Evolutionary conservation across 164 flowering plant genomes (phyloP), one percentile per base, ranked within the genome.

Genomic region (Tetrastigma voinierianum): DNA sequence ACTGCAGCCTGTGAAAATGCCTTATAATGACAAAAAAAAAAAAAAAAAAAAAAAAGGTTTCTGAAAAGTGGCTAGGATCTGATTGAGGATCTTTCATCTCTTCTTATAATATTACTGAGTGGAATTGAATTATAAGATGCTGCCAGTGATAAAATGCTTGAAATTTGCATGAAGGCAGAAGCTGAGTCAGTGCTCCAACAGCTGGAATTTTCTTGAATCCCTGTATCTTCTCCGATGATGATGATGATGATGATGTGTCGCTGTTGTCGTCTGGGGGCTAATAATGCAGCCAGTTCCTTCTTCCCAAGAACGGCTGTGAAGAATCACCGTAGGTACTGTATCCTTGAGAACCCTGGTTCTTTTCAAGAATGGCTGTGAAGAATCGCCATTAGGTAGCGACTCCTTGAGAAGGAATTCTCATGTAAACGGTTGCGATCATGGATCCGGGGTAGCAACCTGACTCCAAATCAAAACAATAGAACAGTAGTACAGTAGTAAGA

Each of bases 1-100:
- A 82, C 70, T 21, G 94, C 89, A 7, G 89, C 88, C 72, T 86
- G 87, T 52, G 87, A 70, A 69, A 94, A 85, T 56, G 85, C 80
- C 48, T 55, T 46, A 68, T 97, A 91, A 94, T 78, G 68, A 25
- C 48, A n/a, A n/a, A n/a, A n/a, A n/a, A n/a, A n/a, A n/a, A 70
- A n/a, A n/a, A 54, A 32, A n/a, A n/a, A 62, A 44, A 24, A 16
- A 17, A 17, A 61, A 21, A 19, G 23, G 11, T 12, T 44, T 15
- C 16, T 3, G 6, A 32, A 32, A 32, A 32, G n/a, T n/a, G n/a
- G 6, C 7, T 32, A 7, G 6, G 40, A 32, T 7, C 6, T 7
- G 6, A 4, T 32, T 32, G 40, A n/a, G 40, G 7, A 32, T 32
- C 40, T 3, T 32, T 32, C 40, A 32, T 32, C 40, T 32, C 40